A percentile compares a stretch with the other conserved stretches of the same genome.
Conservation (phyloP, 495 filamentous ascomycete species). For the Chaetomium fimeti region DNA sequence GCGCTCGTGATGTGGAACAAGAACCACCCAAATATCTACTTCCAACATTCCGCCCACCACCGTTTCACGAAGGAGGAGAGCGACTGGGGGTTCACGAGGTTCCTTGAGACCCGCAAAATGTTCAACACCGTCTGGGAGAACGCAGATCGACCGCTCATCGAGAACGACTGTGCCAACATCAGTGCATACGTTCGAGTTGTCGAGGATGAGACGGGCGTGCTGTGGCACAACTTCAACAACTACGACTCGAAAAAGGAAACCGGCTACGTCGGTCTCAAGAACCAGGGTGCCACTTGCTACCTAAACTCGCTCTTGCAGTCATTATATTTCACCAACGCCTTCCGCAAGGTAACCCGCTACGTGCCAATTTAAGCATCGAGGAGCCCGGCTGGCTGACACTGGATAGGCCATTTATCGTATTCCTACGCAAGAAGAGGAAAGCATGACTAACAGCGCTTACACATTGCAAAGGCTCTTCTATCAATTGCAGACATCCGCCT, state of each 20-base stretch:
- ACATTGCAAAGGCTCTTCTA: conserved; percentile 93
- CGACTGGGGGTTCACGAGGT: conserved; percentile 98
- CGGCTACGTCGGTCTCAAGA: conserved; percentile 93
- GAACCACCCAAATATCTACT: conserved; percentile 76
- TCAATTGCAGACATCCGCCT: conserved; percentile 77
- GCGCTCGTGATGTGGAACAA: conserved; percentile 90
- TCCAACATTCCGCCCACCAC: conserved; percentile 71
- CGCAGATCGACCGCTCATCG: conserved; percentile 73
- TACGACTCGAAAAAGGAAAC: conserved; percentile 99
- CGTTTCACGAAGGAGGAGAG: conserved; percentile 93
- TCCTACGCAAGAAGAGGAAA: conserved; percentile 80
- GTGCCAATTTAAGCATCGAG: no score
- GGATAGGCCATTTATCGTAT: conserved; percentile 89
- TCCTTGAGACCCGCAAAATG: conserved; percentile 78
- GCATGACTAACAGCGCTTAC: conserved; percentile 83
- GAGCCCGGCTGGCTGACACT: conserved; percentile 8
- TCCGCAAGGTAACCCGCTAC: conserved; percentile 68
- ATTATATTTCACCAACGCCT: conserved; percentile 94
- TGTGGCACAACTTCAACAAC: conserved; percentile 98
- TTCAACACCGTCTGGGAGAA: conserved; percentile 65
- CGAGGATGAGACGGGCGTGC: conserved; percentile 96
- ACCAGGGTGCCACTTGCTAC: conserved; percentile 98
- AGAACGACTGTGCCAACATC: conserved; percentile 80
- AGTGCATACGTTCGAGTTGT: conserved; percentile 92
- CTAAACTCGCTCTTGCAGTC: conserved; percentile 97